Percentiles rank a stretch among this genome's conserved stretches.
These are phyloP conservation scores for Jaltomata sinuosa DNA, from an alignment of 257 asterid species.

Conservation along the genomic window DNA sequence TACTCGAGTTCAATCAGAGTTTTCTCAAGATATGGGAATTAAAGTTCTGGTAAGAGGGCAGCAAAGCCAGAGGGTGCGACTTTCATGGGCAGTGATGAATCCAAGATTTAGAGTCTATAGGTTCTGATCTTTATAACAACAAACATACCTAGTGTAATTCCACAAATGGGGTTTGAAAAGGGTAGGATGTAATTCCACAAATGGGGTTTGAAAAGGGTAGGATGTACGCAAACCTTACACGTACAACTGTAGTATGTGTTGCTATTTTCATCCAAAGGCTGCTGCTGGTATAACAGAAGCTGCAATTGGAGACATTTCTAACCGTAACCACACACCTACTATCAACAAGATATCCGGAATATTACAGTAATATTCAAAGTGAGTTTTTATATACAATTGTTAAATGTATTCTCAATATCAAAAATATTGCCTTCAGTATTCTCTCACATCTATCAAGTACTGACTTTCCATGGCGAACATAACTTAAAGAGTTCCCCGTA, in stretches of 20 bases:
- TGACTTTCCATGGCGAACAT: background rate
- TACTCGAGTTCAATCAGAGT: background rate
- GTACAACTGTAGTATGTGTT: background rate
- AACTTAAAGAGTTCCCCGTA: background rate
- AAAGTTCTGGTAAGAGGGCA: background rate
- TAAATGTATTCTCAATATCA: background rate
- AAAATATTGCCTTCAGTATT: background rate
- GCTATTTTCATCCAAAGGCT: background rate
- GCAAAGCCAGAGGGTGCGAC: background rate
- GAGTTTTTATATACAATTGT: background rate
- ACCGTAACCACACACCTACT: background rate
- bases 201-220: too few species aligned
- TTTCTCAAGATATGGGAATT: background rate
- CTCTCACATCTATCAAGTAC: background rate
- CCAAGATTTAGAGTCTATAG: background rate
- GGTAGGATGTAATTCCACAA: too few species aligned
- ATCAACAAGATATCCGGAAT: background rate
- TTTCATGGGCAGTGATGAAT: background rate
- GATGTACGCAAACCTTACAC: too few species aligned
- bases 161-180: too few species aligned
- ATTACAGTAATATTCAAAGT: background rate
- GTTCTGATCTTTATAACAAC: background rate
- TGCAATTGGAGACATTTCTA: background rate
- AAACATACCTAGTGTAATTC: too few species aligned
- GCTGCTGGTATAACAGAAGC: background rate